These are phyloP conservation scores for Alliaria petiolata DNA, from an alignment of 345 rosid species.

Conservation along the genomic window DNA sequence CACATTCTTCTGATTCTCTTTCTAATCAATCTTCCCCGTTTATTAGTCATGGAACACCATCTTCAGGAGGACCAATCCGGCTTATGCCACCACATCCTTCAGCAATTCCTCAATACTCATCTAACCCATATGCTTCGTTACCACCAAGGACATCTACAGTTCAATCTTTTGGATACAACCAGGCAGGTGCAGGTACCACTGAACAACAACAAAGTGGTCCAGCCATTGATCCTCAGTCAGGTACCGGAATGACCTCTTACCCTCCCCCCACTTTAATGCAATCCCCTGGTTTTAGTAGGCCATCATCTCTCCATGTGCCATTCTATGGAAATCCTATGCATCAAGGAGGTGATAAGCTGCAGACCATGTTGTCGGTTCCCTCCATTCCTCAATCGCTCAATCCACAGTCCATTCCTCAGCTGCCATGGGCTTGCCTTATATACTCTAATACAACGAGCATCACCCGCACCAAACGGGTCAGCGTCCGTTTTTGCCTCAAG, in stretches of 20 bases:
- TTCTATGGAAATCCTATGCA: constrained; percentile 53
- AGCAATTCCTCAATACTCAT: constrained; percentile 77
- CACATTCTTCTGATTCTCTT: constrained; percentile 51
- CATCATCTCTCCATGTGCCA: constrained; percentile 50
- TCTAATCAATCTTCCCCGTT: constrained; percentile 49
- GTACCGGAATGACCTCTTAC: constrained; percentile 55
- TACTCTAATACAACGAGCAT: too few species aligned
- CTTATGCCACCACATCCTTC: constrained; percentile 86
- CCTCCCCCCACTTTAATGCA: constrained; percentile 62
- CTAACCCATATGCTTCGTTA: constrained; percentile 61
- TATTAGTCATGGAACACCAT: constrained; percentile 42
- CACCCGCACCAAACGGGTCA: constrained; percentile 36
- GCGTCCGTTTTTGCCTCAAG: constrained; percentile 52
- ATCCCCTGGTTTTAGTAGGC: constrained; percentile 64
- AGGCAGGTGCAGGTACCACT: constrained; percentile 44
- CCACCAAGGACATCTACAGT: constrained; percentile 54
- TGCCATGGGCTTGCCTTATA: too few species aligned
- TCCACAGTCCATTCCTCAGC: constrained; percentile 46
- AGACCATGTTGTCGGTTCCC: constrained; percentile 47
- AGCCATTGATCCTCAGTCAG: constrained; percentile 51
- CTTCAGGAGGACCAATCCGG: constrained; percentile 72
- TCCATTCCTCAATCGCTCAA: constrained; percentile 55
- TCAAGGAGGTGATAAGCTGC: constrained; percentile 62
- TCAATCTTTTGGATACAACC: constrained; percentile 57
- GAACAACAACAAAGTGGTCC: constrained; percentile 54